A percentile compares a stretch with the other conserved stretches of the same genome.
Conservation (phyloP, 352 stramenopile genomes). For the Phytopythium oedochilum region DNA sequence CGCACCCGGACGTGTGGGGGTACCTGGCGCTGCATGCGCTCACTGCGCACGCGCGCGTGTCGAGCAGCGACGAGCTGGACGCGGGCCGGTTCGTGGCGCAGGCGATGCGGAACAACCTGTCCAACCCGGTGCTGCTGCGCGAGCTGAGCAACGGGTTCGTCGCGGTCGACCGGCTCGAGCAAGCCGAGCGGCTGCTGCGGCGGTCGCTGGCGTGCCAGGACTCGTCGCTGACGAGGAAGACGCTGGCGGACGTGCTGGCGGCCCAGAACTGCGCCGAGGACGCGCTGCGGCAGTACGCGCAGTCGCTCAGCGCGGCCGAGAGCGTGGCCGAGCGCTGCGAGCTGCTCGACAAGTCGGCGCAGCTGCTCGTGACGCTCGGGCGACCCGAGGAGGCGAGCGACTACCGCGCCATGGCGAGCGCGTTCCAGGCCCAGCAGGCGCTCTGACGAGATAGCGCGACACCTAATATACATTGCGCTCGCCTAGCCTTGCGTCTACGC, state of each 20-base stretch:
- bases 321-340: conserved; percentile 33
- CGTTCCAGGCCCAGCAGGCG: conserved; percentile 21
- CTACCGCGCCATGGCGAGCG: conserved; percentile 54
- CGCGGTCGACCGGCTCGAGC: conserved; percentile 69
- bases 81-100: conserved; percentile 49
- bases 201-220: conserved; percentile 63
- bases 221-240: conserved; percentile 75
- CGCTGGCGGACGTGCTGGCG: conserved; percentile 65
- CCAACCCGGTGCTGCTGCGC: conserved; percentile 55
- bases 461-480: too few relatives aligned
- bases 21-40: conserved; percentile 65
- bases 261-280: conserved; percentile 78
- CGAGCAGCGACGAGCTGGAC: conserved; percentile 33
- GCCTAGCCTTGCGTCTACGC: conserved; percentile 1
- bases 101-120: conserved; percentile 54
- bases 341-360: conserved; percentile 56
- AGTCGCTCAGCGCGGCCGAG: conserved; percentile 39
- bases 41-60: conserved; percentile 13
- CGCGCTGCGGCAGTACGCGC: conserved; percentile 62
- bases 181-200: conserved; percentile 61
- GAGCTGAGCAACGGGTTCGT: conserved; percentile 83
- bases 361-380: conserved; percentile 64
- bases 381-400: conserved; percentile 60
- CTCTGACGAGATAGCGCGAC: neutral
- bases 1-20: conserved; percentile 70